Evolutionary conservation across 1,284 basidiomycete species (phyloP), one percentile per base, ranked within the genome.

Genomic region (Cutaneotrichosporon curvatum): DNA sequence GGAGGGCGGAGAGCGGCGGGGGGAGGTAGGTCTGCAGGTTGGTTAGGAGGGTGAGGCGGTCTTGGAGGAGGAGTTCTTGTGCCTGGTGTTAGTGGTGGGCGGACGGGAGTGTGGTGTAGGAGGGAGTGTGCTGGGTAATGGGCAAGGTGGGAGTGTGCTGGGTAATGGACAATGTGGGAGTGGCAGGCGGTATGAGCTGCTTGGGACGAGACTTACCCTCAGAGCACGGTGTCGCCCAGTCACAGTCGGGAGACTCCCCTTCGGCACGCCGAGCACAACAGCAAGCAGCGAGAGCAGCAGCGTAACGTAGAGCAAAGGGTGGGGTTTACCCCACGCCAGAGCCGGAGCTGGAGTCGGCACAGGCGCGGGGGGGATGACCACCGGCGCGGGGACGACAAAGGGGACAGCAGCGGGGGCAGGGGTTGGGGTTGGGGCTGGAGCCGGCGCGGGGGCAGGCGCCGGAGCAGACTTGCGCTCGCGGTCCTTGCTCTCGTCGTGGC

Each of bases 301-400:
- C 36, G 58, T 63, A 35, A 70, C 20, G 62, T 62, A 70, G 14
- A 67, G 50, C n/a, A 70, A 50, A 2, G 67, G 66, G 52, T 70
- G 67, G 22, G 66, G 62, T 36, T 18, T 28, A 21, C 19, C 32
- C 11, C 21, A 25, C 25, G 42, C 35, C 4, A 22, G 34, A 6
- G 42, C 23, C 9, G 42, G 11, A 9, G 41, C 6, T 10, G 33
- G 30, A 10, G 14, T 18, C 40, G 40, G 32, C n/a, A 8, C 32
- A 32, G 4, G 16, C 4, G 31, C 18, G 16, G 42, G 23, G n/a
- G 36, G 35, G 35, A n/a, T n/a, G n/a, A n/a, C n/a, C n/a, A n/a
- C n/a, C n/a, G 42, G 42, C 19, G 20, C 25, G 35, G 42, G 35
- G 25, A 28, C 35, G 35, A 34, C 16, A n/a, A n/a, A n/a, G n/a